These are phyloP conservation scores for Camelina neglecta DNA, from an alignment of 345 rosid species.

Conservation along the genomic window DNA sequence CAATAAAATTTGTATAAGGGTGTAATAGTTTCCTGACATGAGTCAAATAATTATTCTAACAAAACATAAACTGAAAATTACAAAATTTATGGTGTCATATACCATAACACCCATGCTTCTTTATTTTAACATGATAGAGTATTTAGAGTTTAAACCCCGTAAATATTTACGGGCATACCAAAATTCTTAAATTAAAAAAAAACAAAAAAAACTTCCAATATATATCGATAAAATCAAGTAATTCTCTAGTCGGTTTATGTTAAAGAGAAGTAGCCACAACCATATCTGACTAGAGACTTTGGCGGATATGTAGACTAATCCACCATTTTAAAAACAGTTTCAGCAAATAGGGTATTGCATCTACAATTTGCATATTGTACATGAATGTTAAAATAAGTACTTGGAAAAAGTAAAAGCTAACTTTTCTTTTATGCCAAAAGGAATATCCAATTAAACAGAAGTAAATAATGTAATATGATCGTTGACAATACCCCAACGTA, in stretches of 20 bases:
- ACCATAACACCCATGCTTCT: no score
- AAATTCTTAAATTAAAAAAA: no score
- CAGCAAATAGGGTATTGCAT: background rate
- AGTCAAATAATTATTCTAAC: no score
- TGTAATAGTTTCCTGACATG: no score
- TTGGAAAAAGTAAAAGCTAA: background rate
- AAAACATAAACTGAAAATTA: no score
- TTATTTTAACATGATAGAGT: no score
- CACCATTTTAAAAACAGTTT: background rate
- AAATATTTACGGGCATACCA: no score
- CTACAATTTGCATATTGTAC: background rate
- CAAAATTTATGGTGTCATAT: no score
- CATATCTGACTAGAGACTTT: background rate
- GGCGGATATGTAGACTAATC: background rate
- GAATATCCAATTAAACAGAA: slow-evolving; percentile 5
- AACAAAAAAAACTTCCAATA: no score
- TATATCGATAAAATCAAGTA: no score
- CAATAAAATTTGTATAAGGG: no score
- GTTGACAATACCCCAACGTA: background rate
- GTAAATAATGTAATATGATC: background rate
- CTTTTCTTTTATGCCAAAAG: background rate
- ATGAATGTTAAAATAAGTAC: background rate
- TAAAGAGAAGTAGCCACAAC: background rate
- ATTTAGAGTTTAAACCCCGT: no score
- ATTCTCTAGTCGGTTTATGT: background rate